These are phyloP conservation scores for Corylus avellana DNA, from an alignment of 306 rosid species.

Conservation along the genomic window DNA sequence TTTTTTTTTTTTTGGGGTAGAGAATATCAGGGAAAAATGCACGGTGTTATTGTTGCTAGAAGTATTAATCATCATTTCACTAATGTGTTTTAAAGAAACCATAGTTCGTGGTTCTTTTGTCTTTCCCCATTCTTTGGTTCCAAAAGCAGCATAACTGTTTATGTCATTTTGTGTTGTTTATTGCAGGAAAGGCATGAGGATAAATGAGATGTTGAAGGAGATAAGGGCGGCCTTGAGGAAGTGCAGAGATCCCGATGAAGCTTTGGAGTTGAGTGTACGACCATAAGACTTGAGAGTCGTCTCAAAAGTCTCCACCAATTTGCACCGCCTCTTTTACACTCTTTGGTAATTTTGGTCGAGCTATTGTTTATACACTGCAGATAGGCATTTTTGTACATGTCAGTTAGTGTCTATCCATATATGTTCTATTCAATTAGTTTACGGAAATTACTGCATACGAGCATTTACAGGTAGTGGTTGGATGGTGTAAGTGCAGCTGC, in stretches of 20 bases:
- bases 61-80: too few relatives aligned
- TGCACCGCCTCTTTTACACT: background rate
- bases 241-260: conserved; percentile 48
- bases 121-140: background rate
- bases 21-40: too few relatives aligned
- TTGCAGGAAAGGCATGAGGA: conserved; percentile 72
- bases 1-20: too few relatives aligned
- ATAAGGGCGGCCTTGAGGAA: conserved; percentile 75
- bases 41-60: too few relatives aligned
- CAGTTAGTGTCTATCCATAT: background rate
- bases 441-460: background rate
- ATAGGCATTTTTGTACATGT: background rate
- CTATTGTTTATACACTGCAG: background rate
- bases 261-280: conserved; percentile 23
- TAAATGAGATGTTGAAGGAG: conserved; percentile 70
- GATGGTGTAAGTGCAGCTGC: background rate
- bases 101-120: too few relatives aligned
- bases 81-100: too few relatives aligned
- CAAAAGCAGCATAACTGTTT: background rate
- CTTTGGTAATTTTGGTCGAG: conserved; percentile 4
- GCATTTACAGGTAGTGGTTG: background rate
- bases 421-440: background rate
- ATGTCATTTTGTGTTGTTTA: conserved; percentile 20
- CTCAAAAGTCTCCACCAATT: conserved; percentile 16
- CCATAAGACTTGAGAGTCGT: conserved; percentile 29